Percentiles rank a stretch among this genome's conserved stretches.
Conservation (phyloP, 1,284 basidiomycete genomes). For the Rhizoctonia solani region DNA sequence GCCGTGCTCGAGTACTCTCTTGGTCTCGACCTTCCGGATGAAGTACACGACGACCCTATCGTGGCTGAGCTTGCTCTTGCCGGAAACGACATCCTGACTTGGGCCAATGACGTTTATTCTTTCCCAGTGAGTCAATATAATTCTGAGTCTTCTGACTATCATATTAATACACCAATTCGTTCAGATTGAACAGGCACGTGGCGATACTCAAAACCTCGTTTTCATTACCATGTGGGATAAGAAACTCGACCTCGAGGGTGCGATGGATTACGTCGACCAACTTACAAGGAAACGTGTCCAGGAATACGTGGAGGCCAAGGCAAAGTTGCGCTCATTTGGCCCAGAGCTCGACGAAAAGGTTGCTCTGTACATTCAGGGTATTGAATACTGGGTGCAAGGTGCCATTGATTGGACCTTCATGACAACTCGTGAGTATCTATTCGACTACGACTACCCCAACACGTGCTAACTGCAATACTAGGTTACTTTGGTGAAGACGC, state of each 20-base stretch:
- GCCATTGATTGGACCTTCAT: slow-evolving; percentile 54
- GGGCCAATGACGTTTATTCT: slow-evolving; percentile 41
- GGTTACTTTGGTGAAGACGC: slow-evolving; percentile 33
- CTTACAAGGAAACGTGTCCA: slow-evolving; percentile 52
- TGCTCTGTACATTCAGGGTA: slow-evolving; percentile 48
- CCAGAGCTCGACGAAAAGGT: slow-evolving; percentile 50
- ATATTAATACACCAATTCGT: slow-evolving; percentile 30
- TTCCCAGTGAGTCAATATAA: slow-evolving; percentile 30
- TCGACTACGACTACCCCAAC: background rate
- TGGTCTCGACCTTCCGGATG: slow-evolving; percentile 36
- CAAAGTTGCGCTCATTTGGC: slow-evolving; percentile 51
- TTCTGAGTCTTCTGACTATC: slow-evolving; percentile 1
- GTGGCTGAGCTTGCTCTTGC: slow-evolving; percentile 34
- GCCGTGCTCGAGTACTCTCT: slow-evolving; percentile 43
- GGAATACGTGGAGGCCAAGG: slow-evolving; percentile 50
- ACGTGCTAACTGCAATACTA: background rate
- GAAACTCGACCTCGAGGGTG: slow-evolving; percentile 51
- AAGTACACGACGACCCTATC: slow-evolving; percentile 37
- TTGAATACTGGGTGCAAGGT: slow-evolving; percentile 56
- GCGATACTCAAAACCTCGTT: slow-evolving; percentile 57
- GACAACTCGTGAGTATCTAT: slow-evolving; percentile 27
- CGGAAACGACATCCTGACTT: slow-evolving; percentile 39
- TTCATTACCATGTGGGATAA: slow-evolving; percentile 54
- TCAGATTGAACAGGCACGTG: slow-evolving; percentile 51
- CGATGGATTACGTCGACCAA: slow-evolving; percentile 50